Base-by-base conservation (phyloP, 192 early-diverging fungal genomes). In the Chytriomyces confervae region DNA sequence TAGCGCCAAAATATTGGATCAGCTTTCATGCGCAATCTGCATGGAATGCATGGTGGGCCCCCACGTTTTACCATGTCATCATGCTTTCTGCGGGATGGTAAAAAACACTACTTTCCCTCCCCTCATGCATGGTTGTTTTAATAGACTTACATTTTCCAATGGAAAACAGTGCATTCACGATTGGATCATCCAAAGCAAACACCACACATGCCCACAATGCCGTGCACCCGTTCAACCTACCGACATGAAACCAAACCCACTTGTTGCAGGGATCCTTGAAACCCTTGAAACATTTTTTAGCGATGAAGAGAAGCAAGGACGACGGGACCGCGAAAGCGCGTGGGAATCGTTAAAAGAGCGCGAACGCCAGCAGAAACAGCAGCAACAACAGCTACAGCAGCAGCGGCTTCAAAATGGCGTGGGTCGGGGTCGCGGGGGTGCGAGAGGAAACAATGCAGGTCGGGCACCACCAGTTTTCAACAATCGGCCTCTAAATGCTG, bases 11-110 rank as follows among this genome's bases (percentile, higher is more conserved):
- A 18, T 74, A 7, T 46, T 74, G 20, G 72, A 74, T 24, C 72
- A 74, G 45, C 45, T 74, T 7, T 62, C 72, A 7, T 74, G 72
- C 46, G 36, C 61, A 6, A 74, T 74, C 23, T 74, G 72, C 45
- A 50, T 74, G 9, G 72, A 74, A 48, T 74, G 72, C 50, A 74
- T 74, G 72, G 61, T 62, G 6, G 61, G 18, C 6, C 72, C 72
- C 11, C 72, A 74, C 43, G 43, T 63, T 43, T 46, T 74, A 10
- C 11, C 20, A 10, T 74, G 72, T 18, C 23, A 18, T 20, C 72
- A 74, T 45, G 61, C 61, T 3, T 74, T 36, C 43, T 74, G 72
- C 16, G 72, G 69, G 8, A 10, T 72, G 18, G 57, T n/a, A 60
- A 60, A 60, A 16, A 60, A 2, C 20, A 23, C 16, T n/a, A 0